These are phyloP conservation scores for Beauveria sp. DNA, from an alignment of 2,329 filamentous ascomycete species.

Conservation along the genomic window DNA sequence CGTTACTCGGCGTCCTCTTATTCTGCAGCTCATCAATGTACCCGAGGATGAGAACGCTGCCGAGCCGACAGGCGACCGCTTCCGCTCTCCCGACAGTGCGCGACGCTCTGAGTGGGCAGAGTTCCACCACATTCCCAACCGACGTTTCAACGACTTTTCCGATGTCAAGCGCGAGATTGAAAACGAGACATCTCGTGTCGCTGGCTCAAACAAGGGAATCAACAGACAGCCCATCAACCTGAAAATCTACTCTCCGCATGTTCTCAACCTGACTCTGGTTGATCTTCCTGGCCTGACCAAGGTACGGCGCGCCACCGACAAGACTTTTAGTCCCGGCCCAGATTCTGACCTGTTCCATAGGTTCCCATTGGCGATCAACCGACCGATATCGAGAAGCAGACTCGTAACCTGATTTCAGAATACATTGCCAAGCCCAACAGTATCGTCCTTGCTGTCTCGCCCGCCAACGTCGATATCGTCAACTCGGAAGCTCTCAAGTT, in stretches of 20 bases:
- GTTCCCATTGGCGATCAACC: slow-evolving; percentile 97
- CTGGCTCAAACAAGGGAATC: slow-evolving; percentile 95
- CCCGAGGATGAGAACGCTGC: slow-evolving; percentile 63
- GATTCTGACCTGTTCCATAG: slow-evolving; percentile 29
- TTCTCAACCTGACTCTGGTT: slow-evolving; percentile 91
- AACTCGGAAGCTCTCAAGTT: slow-evolving; percentile 97
- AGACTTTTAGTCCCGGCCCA: neutral
- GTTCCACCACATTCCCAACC: slow-evolving; percentile 89
- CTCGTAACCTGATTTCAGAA: slow-evolving; percentile 89
- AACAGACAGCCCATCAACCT: slow-evolving; percentile 96
- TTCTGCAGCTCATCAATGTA: slow-evolving; percentile 97
- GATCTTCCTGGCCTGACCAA: slow-evolving; percentile 95
- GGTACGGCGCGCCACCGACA: slow-evolving; percentile 37
- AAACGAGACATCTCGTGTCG: slow-evolving; percentile 87
- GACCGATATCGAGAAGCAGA: slow-evolving; percentile 97
- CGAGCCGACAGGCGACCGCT: slow-evolving; percentile 60
- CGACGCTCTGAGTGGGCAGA: slow-evolving; percentile 75
- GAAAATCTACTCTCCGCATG: slow-evolving; percentile 95
- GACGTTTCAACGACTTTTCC: slow-evolving; percentile 82
- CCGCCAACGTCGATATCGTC: slow-evolving; percentile 95
- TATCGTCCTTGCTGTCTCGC: slow-evolving; percentile 92
- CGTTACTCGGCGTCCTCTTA: slow-evolving; percentile 86
- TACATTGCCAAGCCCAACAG: slow-evolving; percentile 99
- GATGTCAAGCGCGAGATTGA: slow-evolving; percentile 96
- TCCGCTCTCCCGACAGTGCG: slow-evolving; percentile 67